Conservation (phyloP, 345 rosid genomes). For the Linum lewisii region DNA sequence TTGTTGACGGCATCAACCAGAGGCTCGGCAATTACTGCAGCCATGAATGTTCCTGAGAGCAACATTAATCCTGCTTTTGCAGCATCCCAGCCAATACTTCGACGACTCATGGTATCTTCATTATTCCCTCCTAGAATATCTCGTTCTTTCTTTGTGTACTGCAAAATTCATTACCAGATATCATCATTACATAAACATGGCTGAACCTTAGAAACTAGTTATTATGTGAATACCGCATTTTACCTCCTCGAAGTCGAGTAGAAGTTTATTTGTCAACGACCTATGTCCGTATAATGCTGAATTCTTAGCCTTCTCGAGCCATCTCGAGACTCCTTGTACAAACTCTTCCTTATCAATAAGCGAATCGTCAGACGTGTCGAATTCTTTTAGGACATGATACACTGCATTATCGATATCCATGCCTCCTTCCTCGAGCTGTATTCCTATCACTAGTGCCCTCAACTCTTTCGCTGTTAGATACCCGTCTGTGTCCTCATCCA, state of each 20-base stretch:
- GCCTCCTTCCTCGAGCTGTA: conserved; percentile 19
- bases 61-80: conserved; percentile 13
- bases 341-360: conserved; percentile 26
- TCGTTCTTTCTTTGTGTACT: neutral
- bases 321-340: conserved; percentile 12
- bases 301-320: conserved; percentile 11
- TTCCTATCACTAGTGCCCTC: conserved; percentile 13
- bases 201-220: neutral
- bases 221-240: neutral
- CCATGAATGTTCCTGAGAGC: conserved; percentile 16
- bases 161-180: conserved; percentile 10
- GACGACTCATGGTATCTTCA: neutral
- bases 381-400: conserved; percentile 13
- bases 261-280: neutral
- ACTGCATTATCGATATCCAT: conserved; percentile 21
- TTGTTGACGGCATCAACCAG: conserved; percentile 21
- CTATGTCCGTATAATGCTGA: neutral
- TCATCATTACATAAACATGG: conserved; percentile 2
- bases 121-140: conserved; percentile 1
- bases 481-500: conserved; percentile 16
- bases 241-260: neutral
- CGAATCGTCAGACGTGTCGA: conserved; percentile 18
- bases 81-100: conserved; percentile 10
- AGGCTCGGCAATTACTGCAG: conserved; percentile 23
- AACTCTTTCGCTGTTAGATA: conserved; percentile 19